Evolutionary conservation across 2,329 filamentous ascomycete species (phyloP).

Genomic region (Fusarium nodosum): DNA sequence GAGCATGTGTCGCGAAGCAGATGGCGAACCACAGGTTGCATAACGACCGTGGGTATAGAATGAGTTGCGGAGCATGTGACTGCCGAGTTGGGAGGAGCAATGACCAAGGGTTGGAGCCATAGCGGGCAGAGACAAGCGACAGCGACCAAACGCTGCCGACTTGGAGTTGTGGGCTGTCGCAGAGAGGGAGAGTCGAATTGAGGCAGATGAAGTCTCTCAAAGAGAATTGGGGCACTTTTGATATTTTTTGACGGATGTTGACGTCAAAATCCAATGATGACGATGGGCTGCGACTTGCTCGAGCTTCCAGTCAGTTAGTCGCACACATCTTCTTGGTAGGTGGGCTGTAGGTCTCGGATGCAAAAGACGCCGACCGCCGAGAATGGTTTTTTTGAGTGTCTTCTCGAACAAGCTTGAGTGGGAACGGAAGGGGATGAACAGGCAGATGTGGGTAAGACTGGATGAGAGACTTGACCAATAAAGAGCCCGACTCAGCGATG

Average conservation of each 20-base stretch:
- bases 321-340: constrained; percentile 35
- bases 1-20: constrained; percentile 44
- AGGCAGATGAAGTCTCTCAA: constrained; percentile 24
- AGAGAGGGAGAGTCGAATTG: neutral
- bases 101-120: constrained; percentile 55
- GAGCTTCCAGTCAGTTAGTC: constrained; percentile 37
- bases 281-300: constrained; percentile 44
- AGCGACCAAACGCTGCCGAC: constrained; percentile 37
- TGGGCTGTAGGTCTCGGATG: constrained; percentile 36
- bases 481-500: neutral
- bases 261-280: constrained; percentile 46
- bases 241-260: constrained; percentile 44
- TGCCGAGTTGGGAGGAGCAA: constrained; percentile 54
- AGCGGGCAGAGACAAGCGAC: constrained; percentile 35
- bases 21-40: constrained; percentile 46
- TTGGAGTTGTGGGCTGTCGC: constrained; percentile 22
- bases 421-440: constrained; percentile 1
- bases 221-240: constrained; percentile 15
- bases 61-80: constrained; percentile 52
- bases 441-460: constrained; percentile 1
- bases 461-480: constrained; percentile 26
- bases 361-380: constrained; percentile 45
- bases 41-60: constrained; percentile 49
- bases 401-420: neutral
- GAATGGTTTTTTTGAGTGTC: neutral